Evolutionary conservation across 305 asterid species (phyloP).

Genomic region (Andrographis paniculata): DNA sequence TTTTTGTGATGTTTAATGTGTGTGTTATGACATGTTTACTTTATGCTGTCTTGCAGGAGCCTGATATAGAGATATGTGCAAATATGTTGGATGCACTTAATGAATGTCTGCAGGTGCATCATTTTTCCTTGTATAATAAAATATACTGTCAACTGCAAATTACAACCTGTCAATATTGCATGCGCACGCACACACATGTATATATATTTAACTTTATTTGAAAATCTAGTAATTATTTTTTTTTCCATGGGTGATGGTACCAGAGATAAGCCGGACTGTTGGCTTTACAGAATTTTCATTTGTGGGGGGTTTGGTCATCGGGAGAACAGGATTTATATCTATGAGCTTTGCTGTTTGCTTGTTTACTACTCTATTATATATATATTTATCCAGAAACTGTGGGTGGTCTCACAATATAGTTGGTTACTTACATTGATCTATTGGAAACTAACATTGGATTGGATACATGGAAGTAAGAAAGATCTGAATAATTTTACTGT

Average conservation of each 20-base stretch:
- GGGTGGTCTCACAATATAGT: not conserved
- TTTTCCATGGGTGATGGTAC: not conserved
- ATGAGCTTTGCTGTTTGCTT: not conserved
- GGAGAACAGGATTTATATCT: not conserved
- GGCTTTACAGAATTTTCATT: not conserved
- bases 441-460: not conserved
- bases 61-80: slow-evolving; percentile 68
- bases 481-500: too few species aligned
- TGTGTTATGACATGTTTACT: slow-evolving; percentile 13
- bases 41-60: slow-evolving; percentile 41
- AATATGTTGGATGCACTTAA: slow-evolving; percentile 63
- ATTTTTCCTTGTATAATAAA: not conserved
- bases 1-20: slow-evolving; percentile 2
- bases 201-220: too few species aligned
- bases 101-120: slow-evolving; percentile 63
- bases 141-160: not conserved
- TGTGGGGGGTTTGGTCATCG: not conserved
- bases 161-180: not conserved
- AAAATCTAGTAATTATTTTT: not conserved
- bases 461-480: not conserved
- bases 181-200: not conserved
- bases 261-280: not conserved
- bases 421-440: not conserved
- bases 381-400: not conserved
- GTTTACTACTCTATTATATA: not conserved